These are phyloP conservation scores for Volvox carteri DNA, from an alignment of 163 green algal species.

Conservation along the genomic window DNA sequence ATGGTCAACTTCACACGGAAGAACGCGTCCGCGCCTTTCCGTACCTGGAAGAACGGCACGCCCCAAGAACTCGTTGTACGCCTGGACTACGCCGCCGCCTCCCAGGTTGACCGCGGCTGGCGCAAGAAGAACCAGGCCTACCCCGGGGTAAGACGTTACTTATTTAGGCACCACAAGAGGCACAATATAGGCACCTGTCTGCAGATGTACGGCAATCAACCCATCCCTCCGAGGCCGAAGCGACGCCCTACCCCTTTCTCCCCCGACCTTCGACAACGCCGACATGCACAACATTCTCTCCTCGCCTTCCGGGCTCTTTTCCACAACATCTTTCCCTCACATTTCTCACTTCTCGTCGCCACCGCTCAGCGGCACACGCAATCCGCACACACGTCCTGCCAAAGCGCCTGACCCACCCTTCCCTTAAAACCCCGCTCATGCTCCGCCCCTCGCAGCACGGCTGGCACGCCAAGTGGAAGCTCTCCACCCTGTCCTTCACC, in stretches of 20 bases:
- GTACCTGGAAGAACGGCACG: conserved; percentile 33
- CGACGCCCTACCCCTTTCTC: no score
- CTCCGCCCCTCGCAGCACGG: not conserved
- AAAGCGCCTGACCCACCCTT: no score
- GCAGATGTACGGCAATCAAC: no score
- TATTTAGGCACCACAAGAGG: no score
- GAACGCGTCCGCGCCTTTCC: conserved; percentile 26
- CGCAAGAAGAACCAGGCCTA: conserved; percentile 66
- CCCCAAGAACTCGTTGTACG: conserved; percentile 15
- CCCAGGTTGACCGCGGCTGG: conserved; percentile 54
- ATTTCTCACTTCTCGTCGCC: no score
- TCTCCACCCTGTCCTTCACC: not conserved
- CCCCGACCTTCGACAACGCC: no score
- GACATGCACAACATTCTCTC: no score
- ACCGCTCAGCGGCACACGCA: no score
- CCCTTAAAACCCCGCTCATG: not conserved
- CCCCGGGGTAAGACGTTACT: conserved; percentile 57
- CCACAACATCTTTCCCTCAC: not conserved
- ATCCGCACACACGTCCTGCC: no score
- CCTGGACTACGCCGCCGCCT: conserved; percentile 47
- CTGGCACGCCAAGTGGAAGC: conserved; percentile 41
- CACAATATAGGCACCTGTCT: no score
- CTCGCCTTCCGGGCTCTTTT: not conserved
- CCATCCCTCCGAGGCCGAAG: no score
- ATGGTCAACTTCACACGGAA: not conserved